Evolutionary conservation across 345 rosid genomes (phyloP).

Genomic region (Syzygium grande): DNA sequence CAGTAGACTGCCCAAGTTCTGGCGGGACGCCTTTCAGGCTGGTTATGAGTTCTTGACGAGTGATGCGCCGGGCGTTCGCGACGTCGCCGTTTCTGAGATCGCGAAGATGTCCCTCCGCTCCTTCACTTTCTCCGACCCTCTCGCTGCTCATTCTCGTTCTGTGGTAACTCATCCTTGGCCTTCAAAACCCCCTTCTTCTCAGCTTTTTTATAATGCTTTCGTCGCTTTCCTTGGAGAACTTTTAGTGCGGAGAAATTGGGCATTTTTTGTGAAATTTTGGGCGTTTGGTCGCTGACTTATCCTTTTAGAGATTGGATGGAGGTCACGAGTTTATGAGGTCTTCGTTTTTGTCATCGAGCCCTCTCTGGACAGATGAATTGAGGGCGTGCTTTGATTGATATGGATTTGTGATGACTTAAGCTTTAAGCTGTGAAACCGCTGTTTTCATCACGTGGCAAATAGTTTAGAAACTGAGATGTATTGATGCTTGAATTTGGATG

Average conservation of each 20-base stretch:
- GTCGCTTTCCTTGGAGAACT: background rate
- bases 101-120: slow-evolving; percentile 59
- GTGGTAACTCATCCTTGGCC: background rate
- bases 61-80: slow-evolving; percentile 37
- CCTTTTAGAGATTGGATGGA: background rate
- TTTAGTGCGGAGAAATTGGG: background rate
- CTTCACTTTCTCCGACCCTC: slow-evolving; percentile 17
- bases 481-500: background rate
- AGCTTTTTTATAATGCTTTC: background rate
- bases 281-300: background rate
- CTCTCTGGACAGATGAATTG: background rate
- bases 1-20: slow-evolving; percentile 48
- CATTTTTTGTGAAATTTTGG: background rate
- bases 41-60: slow-evolving; percentile 61
- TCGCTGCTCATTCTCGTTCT: background rate
- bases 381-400: background rate
- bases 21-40: slow-evolving; percentile 77
- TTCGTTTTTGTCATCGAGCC: background rate
- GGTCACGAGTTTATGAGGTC: background rate
- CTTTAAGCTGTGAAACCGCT: background rate
- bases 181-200: background rate
- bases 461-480: background rate
- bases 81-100: slow-evolving; percentile 62
- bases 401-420: background rate
- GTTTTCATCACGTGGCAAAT: background rate